Evolutionary conservation across 164 flowering plant genomes (phyloP).

Genomic region (Cinnamomum micranthum): DNA sequence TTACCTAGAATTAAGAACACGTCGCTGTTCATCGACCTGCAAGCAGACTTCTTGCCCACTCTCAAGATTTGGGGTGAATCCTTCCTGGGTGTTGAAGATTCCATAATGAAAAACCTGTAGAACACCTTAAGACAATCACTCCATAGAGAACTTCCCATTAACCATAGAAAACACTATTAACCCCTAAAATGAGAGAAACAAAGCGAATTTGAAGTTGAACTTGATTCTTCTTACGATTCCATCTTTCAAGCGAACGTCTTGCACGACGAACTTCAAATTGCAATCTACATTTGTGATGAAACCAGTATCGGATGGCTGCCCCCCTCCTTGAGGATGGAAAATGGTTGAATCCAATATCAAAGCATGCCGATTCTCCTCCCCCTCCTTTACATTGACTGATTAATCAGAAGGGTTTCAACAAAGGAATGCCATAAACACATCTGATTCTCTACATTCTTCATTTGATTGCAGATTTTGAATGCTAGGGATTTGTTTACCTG

Average conservation of each 20-base stretch:
- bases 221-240: constrained; percentile 43
- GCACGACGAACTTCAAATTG: constrained; percentile 51
- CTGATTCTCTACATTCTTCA: not conserved
- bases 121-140: not conserved
- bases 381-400: constrained; percentile 28
- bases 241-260: constrained; percentile 71
- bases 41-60: constrained; percentile 49
- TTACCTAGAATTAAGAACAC: constrained; percentile 74
- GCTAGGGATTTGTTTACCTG: constrained; percentile 28
- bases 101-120: constrained; percentile 76
- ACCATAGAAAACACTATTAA: not conserved
- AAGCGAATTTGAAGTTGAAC: not conserved
- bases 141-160: no score
- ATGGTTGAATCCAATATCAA: constrained; percentile 73
- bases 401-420: not conserved
- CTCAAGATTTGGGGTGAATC: constrained; percentile 22
- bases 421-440: not conserved
- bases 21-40: constrained; percentile 55
- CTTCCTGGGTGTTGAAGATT: constrained; percentile 33
- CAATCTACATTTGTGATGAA: constrained; percentile 30
- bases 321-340: constrained; percentile 93
- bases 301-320: constrained; percentile 80
- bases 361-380: constrained; percentile 57
- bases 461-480: not conserved
- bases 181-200: not conserved